phyloP scores from a whole-genome alignment of 345 rosid genomes.

The Populus euphratica region DNA sequence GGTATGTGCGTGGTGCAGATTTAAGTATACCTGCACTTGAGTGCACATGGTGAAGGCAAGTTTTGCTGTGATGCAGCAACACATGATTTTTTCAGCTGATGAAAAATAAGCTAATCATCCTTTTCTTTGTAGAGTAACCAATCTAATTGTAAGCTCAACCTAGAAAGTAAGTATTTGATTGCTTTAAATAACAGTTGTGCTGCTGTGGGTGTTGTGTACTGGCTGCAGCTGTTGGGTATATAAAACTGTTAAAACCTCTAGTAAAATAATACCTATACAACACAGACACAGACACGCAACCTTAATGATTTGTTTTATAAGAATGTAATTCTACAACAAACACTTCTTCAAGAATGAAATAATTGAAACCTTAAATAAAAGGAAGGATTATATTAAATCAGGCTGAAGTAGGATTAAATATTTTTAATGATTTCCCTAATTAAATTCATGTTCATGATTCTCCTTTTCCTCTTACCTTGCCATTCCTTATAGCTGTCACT shows the following conservation, averaged over 20 bases:
- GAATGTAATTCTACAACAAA: neutral
- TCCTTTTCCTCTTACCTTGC: neutral
- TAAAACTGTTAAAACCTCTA: neutral
- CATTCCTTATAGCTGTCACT: neutral
- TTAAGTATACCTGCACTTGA: neutral
- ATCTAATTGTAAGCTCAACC: too few relatives aligned
- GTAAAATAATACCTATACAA: neutral
- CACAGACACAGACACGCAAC: neutral
- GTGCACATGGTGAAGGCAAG: neutral
- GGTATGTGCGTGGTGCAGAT: constrained; percentile 37
- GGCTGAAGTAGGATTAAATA: neutral
- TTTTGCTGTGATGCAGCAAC: neutral
- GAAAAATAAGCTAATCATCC: neutral
- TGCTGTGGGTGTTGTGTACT: too few relatives aligned
- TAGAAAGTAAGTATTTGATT: too few relatives aligned
- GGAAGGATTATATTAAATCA: neutral
- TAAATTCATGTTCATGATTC: neutral
- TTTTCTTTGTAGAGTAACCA: neutral
- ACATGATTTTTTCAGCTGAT: too few relatives aligned
- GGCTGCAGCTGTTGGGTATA: neutral
- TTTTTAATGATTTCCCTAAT: neutral
- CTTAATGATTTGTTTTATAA: neutral
- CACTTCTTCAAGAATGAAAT: neutral
- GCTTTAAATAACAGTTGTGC: too few relatives aligned
- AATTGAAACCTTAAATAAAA: neutral